Evolutionary conservation across 192 early-diverging fungal species (phyloP).

Genomic region (Podila minutissima): DNA sequence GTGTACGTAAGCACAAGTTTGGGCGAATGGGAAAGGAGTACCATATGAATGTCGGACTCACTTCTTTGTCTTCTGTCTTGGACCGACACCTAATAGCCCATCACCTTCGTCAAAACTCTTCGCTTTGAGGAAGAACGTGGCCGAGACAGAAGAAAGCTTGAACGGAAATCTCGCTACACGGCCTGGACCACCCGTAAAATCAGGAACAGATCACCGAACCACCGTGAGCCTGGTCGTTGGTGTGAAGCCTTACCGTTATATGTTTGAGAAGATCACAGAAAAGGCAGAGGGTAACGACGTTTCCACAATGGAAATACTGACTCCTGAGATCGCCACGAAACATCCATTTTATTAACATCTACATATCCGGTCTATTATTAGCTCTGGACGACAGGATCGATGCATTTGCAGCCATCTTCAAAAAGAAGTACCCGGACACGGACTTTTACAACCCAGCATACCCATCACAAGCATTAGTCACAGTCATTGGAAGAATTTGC

Average conservation of each 20-base stretch:
- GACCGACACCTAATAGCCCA: neutral
- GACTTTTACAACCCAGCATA: slow-evolving; percentile 25
- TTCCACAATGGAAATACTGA: neutral
- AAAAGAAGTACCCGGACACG: slow-evolving; percentile 19
- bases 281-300: slow-evolving; percentile 63
- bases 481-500: slow-evolving; percentile 78
- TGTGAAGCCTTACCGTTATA: slow-evolving; percentile 75
- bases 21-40: neutral
- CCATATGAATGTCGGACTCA: neutral
- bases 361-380: neutral
- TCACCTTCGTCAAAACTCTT: slow-evolving; percentile 33
- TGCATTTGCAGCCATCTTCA: slow-evolving; percentile 28
- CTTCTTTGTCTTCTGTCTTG: neutral
- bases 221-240: slow-evolving; percentile 32
- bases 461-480: slow-evolving; percentile 18
- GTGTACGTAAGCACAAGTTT: neutral
- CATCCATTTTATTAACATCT: neutral
- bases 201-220: slow-evolving; percentile 34
- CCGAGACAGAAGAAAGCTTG: slow-evolving; percentile 61
- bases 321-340: neutral
- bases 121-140: slow-evolving; percentile 29
- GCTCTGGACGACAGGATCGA: slow-evolving; percentile 51
- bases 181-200: neutral
- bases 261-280: slow-evolving; percentile 80
- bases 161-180: slow-evolving; percentile 64